Evolutionary conservation across 2,329 filamentous ascomycete species (phyloP).

Genomic region (Aspergillus unguis): DNA sequence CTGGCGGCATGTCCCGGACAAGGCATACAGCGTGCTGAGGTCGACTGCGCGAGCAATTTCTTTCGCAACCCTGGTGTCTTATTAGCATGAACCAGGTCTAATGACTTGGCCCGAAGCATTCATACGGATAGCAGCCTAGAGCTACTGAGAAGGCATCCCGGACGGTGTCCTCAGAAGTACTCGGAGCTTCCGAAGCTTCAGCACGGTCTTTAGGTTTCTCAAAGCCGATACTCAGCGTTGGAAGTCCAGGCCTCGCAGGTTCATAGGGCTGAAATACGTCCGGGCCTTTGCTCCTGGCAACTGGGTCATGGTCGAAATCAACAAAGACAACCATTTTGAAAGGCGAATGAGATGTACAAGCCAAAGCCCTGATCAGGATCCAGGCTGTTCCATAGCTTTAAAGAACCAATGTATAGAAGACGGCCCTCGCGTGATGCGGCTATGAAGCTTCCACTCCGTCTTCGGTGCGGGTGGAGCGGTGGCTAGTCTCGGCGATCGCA

Average conservation of each 20-base stretch:
- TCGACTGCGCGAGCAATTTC: constrained; percentile 75
- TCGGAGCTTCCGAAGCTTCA: constrained; percentile 1
- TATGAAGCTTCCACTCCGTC: constrained; percentile 24
- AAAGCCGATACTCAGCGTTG: constrained; percentile 15
- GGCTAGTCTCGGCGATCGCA: constrained; percentile 18
- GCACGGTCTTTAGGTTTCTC: constrained; percentile 10
- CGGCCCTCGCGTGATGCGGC: constrained; percentile 28
- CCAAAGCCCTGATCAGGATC: constrained; percentile 2
- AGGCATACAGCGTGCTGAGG: constrained; percentile 78
- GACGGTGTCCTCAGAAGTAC: constrained; percentile 18
- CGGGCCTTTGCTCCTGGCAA: constrained; percentile 21
- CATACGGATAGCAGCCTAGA: constrained; percentile 50
- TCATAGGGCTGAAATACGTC: constrained; percentile 17
- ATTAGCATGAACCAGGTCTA: constrained; percentile 18
- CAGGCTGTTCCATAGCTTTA: constrained; percentile 17
- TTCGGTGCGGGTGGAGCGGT: constrained; percentile 21
- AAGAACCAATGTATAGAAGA: background rate
- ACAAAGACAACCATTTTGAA: constrained; percentile 49
- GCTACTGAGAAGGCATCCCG: constrained; percentile 41
- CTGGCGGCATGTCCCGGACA: constrained; percentile 77
- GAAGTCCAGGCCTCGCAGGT: constrained; percentile 22
- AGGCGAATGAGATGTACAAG: background rate
- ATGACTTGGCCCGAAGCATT: constrained; percentile 16
- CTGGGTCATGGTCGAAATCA: constrained; percentile 42
- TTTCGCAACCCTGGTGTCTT: constrained; percentile 63